Evolutionary conservation across 345 rosid species (phyloP).

Genomic region (Pistacia integerrima): DNA sequence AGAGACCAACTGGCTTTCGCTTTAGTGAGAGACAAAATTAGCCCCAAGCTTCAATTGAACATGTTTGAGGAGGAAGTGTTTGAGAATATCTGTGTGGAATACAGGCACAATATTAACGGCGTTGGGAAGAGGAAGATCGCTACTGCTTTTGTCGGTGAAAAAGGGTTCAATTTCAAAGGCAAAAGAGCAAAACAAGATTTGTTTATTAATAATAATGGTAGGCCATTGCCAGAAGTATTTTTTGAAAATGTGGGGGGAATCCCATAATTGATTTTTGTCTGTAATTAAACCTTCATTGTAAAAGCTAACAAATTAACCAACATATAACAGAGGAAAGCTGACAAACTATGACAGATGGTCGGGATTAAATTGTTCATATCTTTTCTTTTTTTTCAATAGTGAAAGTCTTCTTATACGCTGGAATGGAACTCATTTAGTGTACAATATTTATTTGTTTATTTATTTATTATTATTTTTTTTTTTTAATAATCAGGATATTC

Average conservation of each 20-base stretch:
- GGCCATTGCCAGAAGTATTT: constrained; percentile 64
- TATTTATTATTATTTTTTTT: too few relatives aligned
- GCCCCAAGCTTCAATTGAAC: constrained; percentile 60
- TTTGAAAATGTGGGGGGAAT: constrained; percentile 66
- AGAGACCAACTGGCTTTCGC: constrained; percentile 86
- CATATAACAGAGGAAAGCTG: too few relatives aligned
- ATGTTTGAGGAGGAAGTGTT: constrained; percentile 84
- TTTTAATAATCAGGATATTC: too few relatives aligned
- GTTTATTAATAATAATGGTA: constrained; percentile 39
- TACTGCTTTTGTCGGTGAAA: neutral
- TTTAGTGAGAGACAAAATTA: constrained; percentile 63
- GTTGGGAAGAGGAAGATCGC: neutral
- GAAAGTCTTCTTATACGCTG: too few relatives aligned
- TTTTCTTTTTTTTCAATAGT: too few relatives aligned
- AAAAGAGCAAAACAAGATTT: constrained; percentile 26
- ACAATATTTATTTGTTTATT: too few relatives aligned
- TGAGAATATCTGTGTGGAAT: constrained; percentile 67
- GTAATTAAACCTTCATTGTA: neutral
- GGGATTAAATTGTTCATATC: too few relatives aligned
- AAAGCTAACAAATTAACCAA: neutral
- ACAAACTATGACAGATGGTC: too few relatives aligned
- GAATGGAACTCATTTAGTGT: too few relatives aligned
- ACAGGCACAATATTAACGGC: constrained; percentile 64
- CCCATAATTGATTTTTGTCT: constrained; percentile 32
- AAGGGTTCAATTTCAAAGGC: constrained; percentile 5